Base-by-base conservation (phyloP, 176 grass and related monocot species). In the Avena atlantica region DNA sequence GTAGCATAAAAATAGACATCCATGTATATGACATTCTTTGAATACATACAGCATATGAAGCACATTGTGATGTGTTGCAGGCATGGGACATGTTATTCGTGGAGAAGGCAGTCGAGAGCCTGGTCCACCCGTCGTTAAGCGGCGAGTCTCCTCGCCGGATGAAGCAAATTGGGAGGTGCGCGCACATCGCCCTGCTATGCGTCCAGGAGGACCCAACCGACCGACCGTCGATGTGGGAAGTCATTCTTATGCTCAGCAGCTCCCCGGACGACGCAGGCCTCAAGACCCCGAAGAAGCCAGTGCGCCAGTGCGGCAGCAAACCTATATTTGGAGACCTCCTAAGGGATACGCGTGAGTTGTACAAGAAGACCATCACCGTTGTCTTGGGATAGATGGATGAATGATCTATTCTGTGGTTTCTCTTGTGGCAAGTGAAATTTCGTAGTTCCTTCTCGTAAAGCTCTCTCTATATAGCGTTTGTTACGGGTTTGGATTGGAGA, bases 11-110 rank as follows among this genome's bases (percentile, higher is more conserved):
- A 59, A 59, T 52, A 53, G 19, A 40, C 14, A 55, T 12, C 1
- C 1, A n/a, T 20, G 20, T 59, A 59, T 59, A 19, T 20, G 55
- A 57, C 16, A 57, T 8, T 57, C 17, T 20, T 57, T 8, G 17
- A 2, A 20, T 20, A 57, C 51, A 53, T 56, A 51, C 3, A 51
- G 49, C 10, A 12, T 13, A 13, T 12, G 49, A 53, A 4, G 13
- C 11, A 57, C 6, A 8, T 19, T 19, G 5, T 57, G 12, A 57
- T 70, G 15, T 70, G 17, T 3, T 36, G 34, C 4, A 74, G 71
- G 78, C 78, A 66, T 81, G 78, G 78, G 7, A 81, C 78, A 1
- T 66, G 40, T 4, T 81, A 21, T 66, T 81, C 23, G 9, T 6
- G 59, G 78, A 66, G 44, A 21, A 81, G 12, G 8, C 78, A 12